Base-by-base conservation (phyloP, 2,329 filamentous ascomycete species). In the Dothidotthia symphoricarpi region DNA sequence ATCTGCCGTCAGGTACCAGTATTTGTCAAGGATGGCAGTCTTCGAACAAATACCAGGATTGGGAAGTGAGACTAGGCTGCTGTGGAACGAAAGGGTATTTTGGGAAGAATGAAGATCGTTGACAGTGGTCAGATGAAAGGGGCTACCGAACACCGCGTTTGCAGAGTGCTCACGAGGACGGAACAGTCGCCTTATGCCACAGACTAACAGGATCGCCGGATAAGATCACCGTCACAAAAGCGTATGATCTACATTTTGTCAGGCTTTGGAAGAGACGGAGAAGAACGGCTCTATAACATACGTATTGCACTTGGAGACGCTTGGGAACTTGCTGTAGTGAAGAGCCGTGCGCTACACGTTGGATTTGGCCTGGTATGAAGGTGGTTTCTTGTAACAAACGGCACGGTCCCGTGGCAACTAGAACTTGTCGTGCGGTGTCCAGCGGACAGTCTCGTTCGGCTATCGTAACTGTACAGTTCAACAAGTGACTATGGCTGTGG, bases 111-210 rank as follows among this genome's bases (percentile, higher is more conserved):
- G 25, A 37, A 44, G 34, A 50, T 53, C 52, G 50, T 41, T 49
- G 42, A 45, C 35, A 40, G 49, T 47, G 43, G 48, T 31, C 24
- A 33, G 32, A 48, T 39, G 46, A 41, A 55, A 49, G 46, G 53
- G 42, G 33, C 40, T 43, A 44, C 47, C 29, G 28, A 35, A 9
- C 19, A 27, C 28, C 22, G 38, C 50, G 62, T 67, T 67, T 64
- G 61, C 48, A 43, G 27, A 34, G 30, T 50, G 55, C 34, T 46
- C 58, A 64, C 61, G 53, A 52, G 55, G 58, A 55, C 51, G 40
- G 45, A 25, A 45, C 40, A 40, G 40, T 39, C 40, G 53, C 44
- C 51, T 43, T 55, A 52, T 51, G 50, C 49, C 41, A 46, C 39
- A 32, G 41, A 28, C 49, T 42, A 49, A 42, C 42, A 39, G 51